phyloP scores from a whole-genome alignment of 208 protist species.

The Balamuthia mandrillaris region DNA sequence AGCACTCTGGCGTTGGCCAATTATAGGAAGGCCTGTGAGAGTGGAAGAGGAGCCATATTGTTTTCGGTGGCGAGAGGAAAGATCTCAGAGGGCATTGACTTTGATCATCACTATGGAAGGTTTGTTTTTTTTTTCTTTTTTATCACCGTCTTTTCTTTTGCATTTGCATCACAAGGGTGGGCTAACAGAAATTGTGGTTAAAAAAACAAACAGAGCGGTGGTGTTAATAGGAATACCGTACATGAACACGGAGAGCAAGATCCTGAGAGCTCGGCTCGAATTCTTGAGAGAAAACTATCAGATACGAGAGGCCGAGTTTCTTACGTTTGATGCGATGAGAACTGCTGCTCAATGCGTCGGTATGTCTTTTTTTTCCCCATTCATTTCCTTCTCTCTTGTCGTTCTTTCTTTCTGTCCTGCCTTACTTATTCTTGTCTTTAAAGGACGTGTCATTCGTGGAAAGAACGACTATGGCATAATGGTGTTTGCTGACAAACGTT shows the following conservation, averaged over 20 bases:
- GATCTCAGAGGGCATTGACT: conserved; percentile 98
- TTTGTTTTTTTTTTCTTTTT: conserved; percentile 15
- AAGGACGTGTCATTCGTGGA: conserved; percentile 96
- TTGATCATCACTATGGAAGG: conserved; percentile 94
- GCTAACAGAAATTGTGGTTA: too few species aligned
- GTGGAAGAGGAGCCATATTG: conserved; percentile 96
- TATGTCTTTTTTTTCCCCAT: too few species aligned
- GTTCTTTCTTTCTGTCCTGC: too few species aligned
- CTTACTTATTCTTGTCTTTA: too few species aligned
- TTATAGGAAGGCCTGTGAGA: conserved; percentile 94
- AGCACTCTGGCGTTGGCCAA: conserved; percentile 94
- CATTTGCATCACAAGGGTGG: too few species aligned
- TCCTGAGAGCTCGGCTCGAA: conserved; percentile 64
- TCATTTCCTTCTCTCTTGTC: too few species aligned
- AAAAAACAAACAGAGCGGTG: conserved; percentile 78
- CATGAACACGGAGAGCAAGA: conserved; percentile 74
- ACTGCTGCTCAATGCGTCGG: conserved; percentile 98
- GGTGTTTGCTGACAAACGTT: conserved; percentile 76
- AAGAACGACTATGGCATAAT: conserved; percentile 99
- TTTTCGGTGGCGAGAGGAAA: conserved; percentile 91
- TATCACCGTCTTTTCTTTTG: too few species aligned
- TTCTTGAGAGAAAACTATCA: conserved; percentile 92
- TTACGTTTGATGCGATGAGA: conserved; percentile 97
- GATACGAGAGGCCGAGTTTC: conserved; percentile 94
- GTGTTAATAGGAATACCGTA: conserved; percentile 97